Evolutionary conservation across 495 filamentous ascomycete species (phyloP).

Genomic region (Margaritispora aquatica): DNA sequence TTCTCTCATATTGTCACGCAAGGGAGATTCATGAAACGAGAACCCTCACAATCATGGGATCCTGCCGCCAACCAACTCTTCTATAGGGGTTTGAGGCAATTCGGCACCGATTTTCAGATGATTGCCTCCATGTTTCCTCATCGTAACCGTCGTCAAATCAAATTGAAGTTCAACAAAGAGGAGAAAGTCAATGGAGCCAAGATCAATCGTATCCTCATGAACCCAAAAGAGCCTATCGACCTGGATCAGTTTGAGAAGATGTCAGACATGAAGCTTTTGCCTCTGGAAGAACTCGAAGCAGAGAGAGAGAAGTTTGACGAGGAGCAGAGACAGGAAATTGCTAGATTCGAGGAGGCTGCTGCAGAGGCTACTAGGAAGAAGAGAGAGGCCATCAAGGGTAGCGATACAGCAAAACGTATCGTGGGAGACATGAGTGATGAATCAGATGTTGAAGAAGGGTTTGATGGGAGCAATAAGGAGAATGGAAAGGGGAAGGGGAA

Average conservation of each 20-base stretch:
- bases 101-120: constrained; percentile 89
- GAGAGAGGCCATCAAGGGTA: constrained; percentile 29
- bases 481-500: constrained; percentile 13
- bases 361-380: constrained; percentile 41
- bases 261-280: constrained; percentile 49
- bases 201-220: constrained; percentile 62
- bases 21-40: constrained; percentile 62
- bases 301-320: constrained; percentile 60
- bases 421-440: constrained; percentile 2
- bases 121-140: constrained; percentile 78
- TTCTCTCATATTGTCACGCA: constrained; percentile 73
- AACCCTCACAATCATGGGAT: constrained; percentile 70
- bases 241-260: constrained; percentile 60
- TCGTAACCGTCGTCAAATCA: constrained; percentile 70
- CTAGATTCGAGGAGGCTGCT: constrained; percentile 35
- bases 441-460: not conserved
- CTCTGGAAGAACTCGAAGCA: constrained; percentile 59
- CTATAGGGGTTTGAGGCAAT: constrained; percentile 76
- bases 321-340: constrained; percentile 54
- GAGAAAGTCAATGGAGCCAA: constrained; percentile 66
- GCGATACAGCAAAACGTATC: constrained; percentile 3
- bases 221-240: constrained; percentile 52
- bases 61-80: constrained; percentile 74
- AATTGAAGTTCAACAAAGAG: constrained; percentile 89
- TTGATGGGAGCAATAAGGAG: constrained; percentile 15